Conservation (phyloP, 176 grass and related monocot species). For the Carex pumila region DNA sequence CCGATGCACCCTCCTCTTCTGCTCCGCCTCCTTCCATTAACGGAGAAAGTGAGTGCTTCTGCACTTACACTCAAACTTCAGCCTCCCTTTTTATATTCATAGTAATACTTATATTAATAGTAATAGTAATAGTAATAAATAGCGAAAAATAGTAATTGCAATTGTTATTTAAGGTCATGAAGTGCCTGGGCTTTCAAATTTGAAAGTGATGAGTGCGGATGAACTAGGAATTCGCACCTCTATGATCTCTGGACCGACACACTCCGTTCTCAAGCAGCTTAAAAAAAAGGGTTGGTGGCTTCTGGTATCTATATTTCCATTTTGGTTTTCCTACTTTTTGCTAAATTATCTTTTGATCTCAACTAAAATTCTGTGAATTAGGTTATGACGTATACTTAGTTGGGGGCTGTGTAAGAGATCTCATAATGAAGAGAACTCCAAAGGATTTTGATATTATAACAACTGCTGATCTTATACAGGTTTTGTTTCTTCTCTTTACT, state of each 20-base stretch:
- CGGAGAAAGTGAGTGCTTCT: constrained; percentile 8
- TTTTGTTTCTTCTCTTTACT: constrained; percentile 22
- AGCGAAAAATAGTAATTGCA: neutral
- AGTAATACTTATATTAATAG: neutral
- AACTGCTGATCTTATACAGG: constrained; percentile 76
- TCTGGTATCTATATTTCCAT: neutral
- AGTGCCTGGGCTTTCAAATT: constrained; percentile 29
- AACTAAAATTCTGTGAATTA: constrained; percentile 22
- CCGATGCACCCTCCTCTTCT: neutral
- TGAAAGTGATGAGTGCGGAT: constrained; percentile 63
- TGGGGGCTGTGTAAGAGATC: constrained; percentile 88
- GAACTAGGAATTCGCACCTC: constrained; percentile 58
- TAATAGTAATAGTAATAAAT: neutral
- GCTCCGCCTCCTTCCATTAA: constrained; percentile 8
- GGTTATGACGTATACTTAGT: constrained; percentile 96
- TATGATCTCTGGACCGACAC: constrained; percentile 75
- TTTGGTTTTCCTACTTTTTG: neutral
- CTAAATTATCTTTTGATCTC: neutral
- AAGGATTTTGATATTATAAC: constrained; percentile 99
- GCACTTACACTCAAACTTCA: neutral
- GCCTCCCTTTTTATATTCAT: neutral
- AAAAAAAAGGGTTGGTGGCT: constrained; percentile 54
- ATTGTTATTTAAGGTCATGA: constrained; percentile 26
- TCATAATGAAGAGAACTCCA: constrained; percentile 85
- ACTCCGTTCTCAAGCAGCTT: constrained; percentile 61